Evolutionary conservation across 345 rosid species (phyloP), one percentile per base, ranked within the genome.

Genomic region (Eucalyptus marginata): DNA sequence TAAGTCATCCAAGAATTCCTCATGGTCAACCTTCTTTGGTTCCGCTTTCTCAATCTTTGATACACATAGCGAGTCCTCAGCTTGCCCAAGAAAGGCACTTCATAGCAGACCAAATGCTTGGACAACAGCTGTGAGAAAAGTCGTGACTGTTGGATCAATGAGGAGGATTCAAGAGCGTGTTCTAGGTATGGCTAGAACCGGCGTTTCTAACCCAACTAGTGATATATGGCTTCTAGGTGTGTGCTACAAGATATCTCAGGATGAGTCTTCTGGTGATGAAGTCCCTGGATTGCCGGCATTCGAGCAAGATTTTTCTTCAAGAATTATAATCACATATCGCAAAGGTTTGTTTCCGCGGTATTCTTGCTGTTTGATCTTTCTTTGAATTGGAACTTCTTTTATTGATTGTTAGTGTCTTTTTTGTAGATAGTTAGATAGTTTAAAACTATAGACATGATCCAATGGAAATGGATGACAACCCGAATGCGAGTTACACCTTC

Each of bases 161-260:
- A 95, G 95, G 95, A 94, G 98, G 91, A 89, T 97, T 89, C 99
- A 97, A 10, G 99, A 98, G 54, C 94, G 96, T 80, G 96, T 97
- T 86, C 91, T 98, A 62, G 99, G 99, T 24, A 93, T 95, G 1
- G 90, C 92, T 89, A 95, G 93, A 89, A 94, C 92, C 90, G 98
- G 98, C 64, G 89, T 97, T 87, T 90, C 95, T 18, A 95, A 90
- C 91, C 89, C 92, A 58, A 93, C 95, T 44, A 94, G 95, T 76
- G 99, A 96, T 58, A 92, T 98, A 62, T 97, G 99, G 99, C 96
- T 98, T 89, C 92, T 98, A 52, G 99, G 99, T 49, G 90, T 92
- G 18, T 93, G 95, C 90, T 94, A 98, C 92, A 94, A 93, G 91
- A 91, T 98, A 90, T 94, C 93, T 87, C 88, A 92, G 15, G 91